A percentile compares a stretch with the other conserved stretches of the same genome.
These are phyloP conservation scores for Cystobasidium slooffiae DNA, from an alignment of 1,284 basidiomycete species.

Conservation along the genomic window DNA sequence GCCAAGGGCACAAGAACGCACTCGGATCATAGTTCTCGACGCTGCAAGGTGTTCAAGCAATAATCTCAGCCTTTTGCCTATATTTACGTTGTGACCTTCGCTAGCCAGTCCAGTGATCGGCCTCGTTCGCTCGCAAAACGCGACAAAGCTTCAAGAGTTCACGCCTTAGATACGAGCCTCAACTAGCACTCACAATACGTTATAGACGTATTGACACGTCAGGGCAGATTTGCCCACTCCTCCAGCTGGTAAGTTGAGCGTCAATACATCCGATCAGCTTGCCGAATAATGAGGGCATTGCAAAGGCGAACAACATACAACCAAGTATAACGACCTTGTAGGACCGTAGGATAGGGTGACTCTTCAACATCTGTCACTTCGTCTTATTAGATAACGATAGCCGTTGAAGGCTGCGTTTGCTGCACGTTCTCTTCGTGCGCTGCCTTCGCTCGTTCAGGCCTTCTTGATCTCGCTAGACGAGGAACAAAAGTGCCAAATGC, in stretches of 20 bases:
- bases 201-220: slow-evolving; percentile 44
- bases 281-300: neutral
- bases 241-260: slow-evolving; percentile 2
- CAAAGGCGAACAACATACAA: neutral
- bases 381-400: neutral
- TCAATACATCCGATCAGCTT: slow-evolving; percentile 8
- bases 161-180: neutral
- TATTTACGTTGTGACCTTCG: no score
- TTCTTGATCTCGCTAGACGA: no score
- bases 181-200: slow-evolving; percentile 33
- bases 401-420: neutral
- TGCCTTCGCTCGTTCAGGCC: no score
- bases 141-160: neutral
- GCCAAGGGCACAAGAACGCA: neutral
- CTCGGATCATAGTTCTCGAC: slow-evolving; percentile 44
- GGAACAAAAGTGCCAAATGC: no score
- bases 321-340: slow-evolving; percentile 40
- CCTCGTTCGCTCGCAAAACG: no score
- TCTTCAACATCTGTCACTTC: slow-evolving; percentile 1
- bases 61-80: neutral
- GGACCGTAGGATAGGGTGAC: slow-evolving; percentile 5
- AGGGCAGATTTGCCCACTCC: slow-evolving; percentile 41
- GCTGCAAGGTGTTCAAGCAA: neutral
- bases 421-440: neutral
- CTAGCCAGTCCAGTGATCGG: no score